phyloP scores from a whole-genome alignment of 352 stramenopile species.

The Blastocystis sp. region DNA sequence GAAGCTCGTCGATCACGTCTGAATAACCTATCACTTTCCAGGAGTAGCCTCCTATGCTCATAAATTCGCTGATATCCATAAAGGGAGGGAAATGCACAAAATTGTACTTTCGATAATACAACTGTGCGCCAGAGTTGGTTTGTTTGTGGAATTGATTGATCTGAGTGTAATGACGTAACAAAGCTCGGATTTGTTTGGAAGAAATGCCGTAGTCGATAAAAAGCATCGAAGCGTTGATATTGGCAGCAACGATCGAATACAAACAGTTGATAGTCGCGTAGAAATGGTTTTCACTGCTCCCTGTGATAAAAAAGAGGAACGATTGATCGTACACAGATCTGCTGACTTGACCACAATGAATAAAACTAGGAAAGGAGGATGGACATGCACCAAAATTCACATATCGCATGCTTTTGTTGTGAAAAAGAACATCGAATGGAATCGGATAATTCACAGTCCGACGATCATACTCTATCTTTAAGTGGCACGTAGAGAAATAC shows the following conservation, averaged over 20 bases:
- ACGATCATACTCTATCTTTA: conserved; percentile 17
- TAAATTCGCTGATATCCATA: background rate
- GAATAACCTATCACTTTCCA: conserved; percentile 41
- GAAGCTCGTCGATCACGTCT: background rate
- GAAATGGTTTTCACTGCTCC: conserved; percentile 9
- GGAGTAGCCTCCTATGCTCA: background rate
- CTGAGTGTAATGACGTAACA: background rate
- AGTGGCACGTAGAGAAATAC: too few relatives aligned
- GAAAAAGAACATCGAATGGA: background rate
- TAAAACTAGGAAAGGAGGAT: background rate
- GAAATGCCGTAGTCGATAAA: conserved; percentile 32
- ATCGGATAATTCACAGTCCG: background rate
- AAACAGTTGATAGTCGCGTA: background rate
- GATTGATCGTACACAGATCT: background rate
- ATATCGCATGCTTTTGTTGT: background rate
- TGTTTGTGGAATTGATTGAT: background rate
- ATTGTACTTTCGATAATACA: conserved; percentile 51
- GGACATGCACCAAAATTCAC: background rate
- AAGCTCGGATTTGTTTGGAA: background rate
- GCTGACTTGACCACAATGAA: background rate
- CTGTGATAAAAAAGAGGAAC: background rate
- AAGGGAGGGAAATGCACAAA: conserved; percentile 15
- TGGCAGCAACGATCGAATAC: background rate
- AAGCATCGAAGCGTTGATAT: background rate
- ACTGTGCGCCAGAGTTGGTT: background rate